Conservation (phyloP, 208 protist genomes). For the Crithidia mellificae region DNA sequence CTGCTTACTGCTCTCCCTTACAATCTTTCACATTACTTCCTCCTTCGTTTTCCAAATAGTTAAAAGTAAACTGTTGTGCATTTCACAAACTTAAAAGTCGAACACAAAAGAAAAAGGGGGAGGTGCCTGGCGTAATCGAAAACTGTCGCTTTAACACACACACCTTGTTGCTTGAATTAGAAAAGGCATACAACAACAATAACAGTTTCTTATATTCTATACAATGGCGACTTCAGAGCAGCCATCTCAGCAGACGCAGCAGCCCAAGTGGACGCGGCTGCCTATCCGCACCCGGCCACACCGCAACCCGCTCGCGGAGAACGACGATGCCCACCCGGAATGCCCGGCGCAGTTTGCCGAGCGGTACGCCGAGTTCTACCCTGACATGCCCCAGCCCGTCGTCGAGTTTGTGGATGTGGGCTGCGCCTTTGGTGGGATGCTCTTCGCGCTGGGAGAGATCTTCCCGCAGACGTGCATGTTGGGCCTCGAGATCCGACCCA, state of each 20-base stretch:
- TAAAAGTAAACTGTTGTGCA: too few species aligned
- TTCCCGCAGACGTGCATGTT: conserved; percentile 94
- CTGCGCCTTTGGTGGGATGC: conserved; percentile 97
- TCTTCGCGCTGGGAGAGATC: conserved; percentile 84
- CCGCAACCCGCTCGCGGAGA: conserved; percentile 92
- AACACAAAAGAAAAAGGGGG: too few species aligned
- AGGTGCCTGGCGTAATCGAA: too few species aligned
- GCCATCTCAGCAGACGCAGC: conserved; percentile 25
- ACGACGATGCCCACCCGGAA: conserved; percentile 84
- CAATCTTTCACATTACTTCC: too few species aligned
- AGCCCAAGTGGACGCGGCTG: conserved; percentile 82
- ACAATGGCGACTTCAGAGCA: not conserved
- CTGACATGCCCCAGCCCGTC: conserved; percentile 33
- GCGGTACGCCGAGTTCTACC: conserved; percentile 49
- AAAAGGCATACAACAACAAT: too few species aligned
- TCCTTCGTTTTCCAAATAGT: too few species aligned
- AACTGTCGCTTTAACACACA: too few species aligned
- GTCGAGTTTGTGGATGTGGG: conserved; percentile 95
- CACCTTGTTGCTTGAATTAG: not conserved
- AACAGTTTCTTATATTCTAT: not conserved
- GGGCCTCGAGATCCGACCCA: conserved; percentile 96
- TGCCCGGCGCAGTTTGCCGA: conserved; percentile 64
- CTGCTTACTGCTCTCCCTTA: too few species aligned
- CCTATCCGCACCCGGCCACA: conserved; percentile 91
- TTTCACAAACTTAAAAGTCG: too few species aligned